phyloP scores from a whole-genome alignment of 768 basidiomycete genomes.

The Leccinum uliginosum region DNA sequence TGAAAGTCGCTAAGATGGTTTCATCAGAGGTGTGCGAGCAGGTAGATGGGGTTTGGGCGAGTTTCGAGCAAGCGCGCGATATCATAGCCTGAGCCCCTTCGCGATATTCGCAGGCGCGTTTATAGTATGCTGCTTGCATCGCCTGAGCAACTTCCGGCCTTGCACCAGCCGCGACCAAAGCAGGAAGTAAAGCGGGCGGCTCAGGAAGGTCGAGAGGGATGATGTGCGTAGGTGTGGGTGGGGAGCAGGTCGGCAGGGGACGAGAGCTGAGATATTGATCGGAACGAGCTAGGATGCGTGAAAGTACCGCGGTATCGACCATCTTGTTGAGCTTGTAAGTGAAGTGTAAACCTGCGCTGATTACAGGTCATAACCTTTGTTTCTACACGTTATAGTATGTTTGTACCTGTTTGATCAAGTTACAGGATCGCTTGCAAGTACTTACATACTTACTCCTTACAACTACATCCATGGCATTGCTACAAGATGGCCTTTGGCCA shows the following conservation, averaged over 20 bases:
- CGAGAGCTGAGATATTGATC: background rate
- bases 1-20: slow-evolving; percentile 1
- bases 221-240: background rate
- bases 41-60: slow-evolving; percentile 1
- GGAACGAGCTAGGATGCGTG: background rate
- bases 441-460: background rate
- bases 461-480: background rate
- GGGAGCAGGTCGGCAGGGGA: background rate
- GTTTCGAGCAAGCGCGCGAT: background rate
- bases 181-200: background rate
- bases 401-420: background rate
- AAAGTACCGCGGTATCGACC: background rate
- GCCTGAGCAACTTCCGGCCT: background rate
- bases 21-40: background rate
- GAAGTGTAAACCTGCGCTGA: too few relatives aligned
- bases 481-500: background rate
- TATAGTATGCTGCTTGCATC: background rate
- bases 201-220: slow-evolving; percentile 3
- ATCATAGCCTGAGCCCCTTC: background rate
- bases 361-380: too few relatives aligned
- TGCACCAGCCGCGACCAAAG: slow-evolving; percentile 4
- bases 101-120: slow-evolving; percentile 1
- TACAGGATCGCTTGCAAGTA: background rate
- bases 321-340: too few relatives aligned
- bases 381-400: background rate